Evolutionary conservation across 2,329 filamentous ascomycete species (phyloP), one percentile per base, ranked within the genome.

Genomic region (Claviceps sorghi): DNA sequence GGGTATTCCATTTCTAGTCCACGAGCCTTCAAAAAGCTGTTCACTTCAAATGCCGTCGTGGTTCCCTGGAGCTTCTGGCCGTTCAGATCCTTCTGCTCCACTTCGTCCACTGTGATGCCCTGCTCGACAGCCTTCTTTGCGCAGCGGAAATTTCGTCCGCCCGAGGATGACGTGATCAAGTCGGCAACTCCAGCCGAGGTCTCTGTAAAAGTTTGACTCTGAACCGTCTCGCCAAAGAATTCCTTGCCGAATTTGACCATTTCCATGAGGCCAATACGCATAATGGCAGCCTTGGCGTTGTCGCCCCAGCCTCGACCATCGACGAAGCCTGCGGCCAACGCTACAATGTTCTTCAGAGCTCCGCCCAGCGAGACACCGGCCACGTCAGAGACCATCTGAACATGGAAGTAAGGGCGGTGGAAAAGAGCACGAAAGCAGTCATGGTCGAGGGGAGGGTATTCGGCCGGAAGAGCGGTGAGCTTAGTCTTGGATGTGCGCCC

Each of bases 201-300:
- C 65, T 96, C 89, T n/a, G 91, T 97, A 66, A 98, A 97, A 0
- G 93, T 98, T 53, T 79, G 80, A 10, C 85, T 80, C 58, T 85
- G 79, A 29, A 93, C 84, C 1, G 86, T 87, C 61, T 90, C 79
- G 19, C 82, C 80, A 66, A 97, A 98, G 74, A 97, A 98, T 61
- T 85, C 82, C 67, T 90, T 88, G 58, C 91, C 91, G 60, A 98
- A 98, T 65, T 86, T 85, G 62, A 97, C 88, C 84, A 96, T 95
- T 71, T 98, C 93, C 60, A 96, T 77, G 46, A 98, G 80, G 8
- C 93, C 93, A 21, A 97, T 85, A 43, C 93, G 86, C 88, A 98
- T 97, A 55, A 98, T 84, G 46, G 93, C 93, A n/a, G 93, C 89
- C 73, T 98, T 97, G 58, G 91, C 91, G 61, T 97, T 98, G 73